Conservation (phyloP, 176 grass and related monocot species). For the Microstegium vimineum region DNA sequence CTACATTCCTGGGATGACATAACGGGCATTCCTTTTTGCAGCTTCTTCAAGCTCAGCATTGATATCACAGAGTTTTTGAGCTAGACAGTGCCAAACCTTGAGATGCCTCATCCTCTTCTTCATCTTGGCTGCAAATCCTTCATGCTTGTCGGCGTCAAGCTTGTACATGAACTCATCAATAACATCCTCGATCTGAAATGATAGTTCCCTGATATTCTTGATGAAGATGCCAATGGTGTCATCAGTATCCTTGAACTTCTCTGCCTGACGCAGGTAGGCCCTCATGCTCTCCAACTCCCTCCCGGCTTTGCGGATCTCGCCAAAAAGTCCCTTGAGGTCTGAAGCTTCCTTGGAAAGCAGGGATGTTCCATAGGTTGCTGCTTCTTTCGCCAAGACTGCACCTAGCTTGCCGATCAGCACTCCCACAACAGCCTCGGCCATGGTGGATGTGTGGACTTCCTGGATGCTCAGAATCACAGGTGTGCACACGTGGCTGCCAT, state of each 20-base stretch:
- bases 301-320: no score
- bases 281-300: no score
- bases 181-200: not conserved
- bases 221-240: not conserved
- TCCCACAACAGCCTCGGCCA: no score
- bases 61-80: not conserved
- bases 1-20: not conserved
- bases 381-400: no score
- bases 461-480: no score
- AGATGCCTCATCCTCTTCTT: not conserved
- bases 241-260: not conserved
- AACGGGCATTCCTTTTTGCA: not conserved
- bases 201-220: not conserved
- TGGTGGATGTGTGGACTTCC: no score
- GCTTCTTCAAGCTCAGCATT: not conserved
- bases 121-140: not conserved
- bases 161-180: slow-evolving; percentile 1
- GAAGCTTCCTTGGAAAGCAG: no score
- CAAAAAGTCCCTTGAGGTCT: no score
- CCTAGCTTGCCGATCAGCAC: no score
- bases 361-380: no score
- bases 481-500: no score
- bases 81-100: not conserved
- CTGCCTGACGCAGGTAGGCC: not conserved
- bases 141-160: not conserved